These are phyloP conservation scores for Scheffersomyces coipomensis DNA, from an alignment of 805 yeast genomes.

Conservation along the genomic window DNA sequence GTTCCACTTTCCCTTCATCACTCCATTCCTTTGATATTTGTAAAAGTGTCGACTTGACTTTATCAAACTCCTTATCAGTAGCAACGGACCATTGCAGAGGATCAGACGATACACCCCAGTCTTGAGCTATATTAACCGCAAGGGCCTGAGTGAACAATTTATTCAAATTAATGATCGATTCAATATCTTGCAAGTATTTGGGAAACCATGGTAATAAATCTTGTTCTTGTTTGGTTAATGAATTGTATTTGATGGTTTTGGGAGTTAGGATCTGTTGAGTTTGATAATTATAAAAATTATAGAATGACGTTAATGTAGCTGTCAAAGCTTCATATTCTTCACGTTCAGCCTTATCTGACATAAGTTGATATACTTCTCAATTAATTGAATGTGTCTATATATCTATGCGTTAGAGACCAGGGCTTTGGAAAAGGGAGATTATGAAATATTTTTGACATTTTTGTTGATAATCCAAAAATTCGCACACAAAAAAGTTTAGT, in stretches of 20 bases:
- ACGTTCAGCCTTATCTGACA: conserved; percentile 12
- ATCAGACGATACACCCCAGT: conserved; percentile 48
- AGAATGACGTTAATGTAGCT: conserved; percentile 33
- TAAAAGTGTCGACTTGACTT: conserved; percentile 54
- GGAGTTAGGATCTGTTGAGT: conserved; percentile 32
- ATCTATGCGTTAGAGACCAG: too few relatives aligned
- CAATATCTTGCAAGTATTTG: conserved; percentile 36
- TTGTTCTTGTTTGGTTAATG: conserved; percentile 40
- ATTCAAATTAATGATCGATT: conserved; percentile 45
- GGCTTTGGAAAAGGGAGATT: too few relatives aligned
- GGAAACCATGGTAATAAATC: conserved; percentile 50
- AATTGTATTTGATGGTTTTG: conserved; percentile 19
- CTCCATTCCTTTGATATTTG: conserved; percentile 68
- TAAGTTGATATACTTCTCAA: too few relatives aligned
- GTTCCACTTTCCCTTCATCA: conserved; percentile 46
- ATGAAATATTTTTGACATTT: too few relatives aligned
- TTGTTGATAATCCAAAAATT: too few relatives aligned
- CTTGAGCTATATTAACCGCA: conserved; percentile 41
- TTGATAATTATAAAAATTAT: conserved; percentile 31
- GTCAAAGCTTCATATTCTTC: conserved; percentile 39
- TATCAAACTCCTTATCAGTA: conserved; percentile 46
- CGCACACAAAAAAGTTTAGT: too few relatives aligned
- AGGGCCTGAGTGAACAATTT: conserved; percentile 40
- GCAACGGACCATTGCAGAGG: conserved; percentile 44
- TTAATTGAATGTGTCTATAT: too few relatives aligned